phyloP scores from a whole-genome alignment of 148 eudicot species.

The Talinum fruticosum region DNA sequence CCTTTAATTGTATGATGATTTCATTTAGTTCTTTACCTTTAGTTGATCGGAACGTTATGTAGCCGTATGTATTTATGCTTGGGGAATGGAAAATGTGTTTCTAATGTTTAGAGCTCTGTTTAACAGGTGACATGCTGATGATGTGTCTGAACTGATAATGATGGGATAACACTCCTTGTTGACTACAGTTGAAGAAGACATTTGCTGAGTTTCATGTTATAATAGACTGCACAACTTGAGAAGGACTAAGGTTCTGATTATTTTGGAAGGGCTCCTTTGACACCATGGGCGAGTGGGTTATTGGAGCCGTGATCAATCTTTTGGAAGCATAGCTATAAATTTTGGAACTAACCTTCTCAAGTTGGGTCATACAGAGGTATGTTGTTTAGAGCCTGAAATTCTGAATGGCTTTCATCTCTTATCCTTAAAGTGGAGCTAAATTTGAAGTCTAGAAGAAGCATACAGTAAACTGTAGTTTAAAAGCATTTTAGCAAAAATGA shows the following conservation, averaged over 20 bases:
- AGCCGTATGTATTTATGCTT: neutral
- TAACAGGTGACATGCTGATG: conserved; percentile 18
- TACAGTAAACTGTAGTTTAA: neutral
- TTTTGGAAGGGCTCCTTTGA: conserved; percentile 22
- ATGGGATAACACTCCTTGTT: conserved; percentile 24
- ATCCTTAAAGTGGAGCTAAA: neutral
- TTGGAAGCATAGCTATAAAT: conserved; percentile 93
- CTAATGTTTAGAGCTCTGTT: conserved; percentile 12
- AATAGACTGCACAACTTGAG: conserved; percentile 13
- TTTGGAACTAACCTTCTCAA: conserved; percentile 97
- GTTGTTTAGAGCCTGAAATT: conserved; percentile 7
- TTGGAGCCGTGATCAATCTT: conserved; percentile 94
- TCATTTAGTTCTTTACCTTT: neutral
- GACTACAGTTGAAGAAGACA: conserved; percentile 20
- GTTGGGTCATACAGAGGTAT: conserved; percentile 95
- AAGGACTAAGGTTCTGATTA: conserved; percentile 9
- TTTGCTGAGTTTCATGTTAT: conserved; percentile 2
- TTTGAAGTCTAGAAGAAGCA: neutral
- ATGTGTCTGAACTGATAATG: conserved; percentile 19
- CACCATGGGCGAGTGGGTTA: conserved; percentile 94
- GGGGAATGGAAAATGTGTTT: neutral
- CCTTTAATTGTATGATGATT: neutral
- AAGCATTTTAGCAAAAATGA: neutral
- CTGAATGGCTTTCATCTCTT: neutral
- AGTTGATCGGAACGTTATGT: neutral